Evolutionary conservation across 371 early-diverging fungal species (phyloP).

Genomic region (Rhizomucor pusillus): DNA sequence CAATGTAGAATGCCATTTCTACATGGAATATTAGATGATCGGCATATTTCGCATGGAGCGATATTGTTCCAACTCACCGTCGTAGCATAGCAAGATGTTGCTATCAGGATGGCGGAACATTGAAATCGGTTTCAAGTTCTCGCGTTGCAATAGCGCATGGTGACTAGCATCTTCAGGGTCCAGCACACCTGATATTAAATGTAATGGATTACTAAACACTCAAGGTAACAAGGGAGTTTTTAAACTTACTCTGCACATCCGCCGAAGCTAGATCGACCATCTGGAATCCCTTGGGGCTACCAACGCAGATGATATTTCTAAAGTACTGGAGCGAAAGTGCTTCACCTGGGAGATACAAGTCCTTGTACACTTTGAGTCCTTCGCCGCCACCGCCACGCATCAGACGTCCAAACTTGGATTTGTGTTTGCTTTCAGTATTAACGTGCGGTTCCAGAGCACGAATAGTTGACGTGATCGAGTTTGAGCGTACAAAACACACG

Average conservation of each 20-base stretch:
- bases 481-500: constrained; percentile 73
- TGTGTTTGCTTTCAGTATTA: constrained; percentile 38
- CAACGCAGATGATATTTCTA: constrained; percentile 86
- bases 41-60: neutral
- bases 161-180: constrained; percentile 45
- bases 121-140: constrained; percentile 68
- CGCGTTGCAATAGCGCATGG: constrained; percentile 24
- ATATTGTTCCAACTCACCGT: constrained; percentile 37
- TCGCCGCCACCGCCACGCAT: constrained; percentile 46
- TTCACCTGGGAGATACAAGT: constrained; percentile 84
- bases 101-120: constrained; percentile 79
- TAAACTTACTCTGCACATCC: constrained; percentile 54
- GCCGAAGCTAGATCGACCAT: constrained; percentile 84
- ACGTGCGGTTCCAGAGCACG: constrained; percentile 76
- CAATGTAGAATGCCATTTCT: constrained; percentile 91
- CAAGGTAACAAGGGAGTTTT: neutral
- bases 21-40: too few relatives aligned
- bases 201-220: neutral
- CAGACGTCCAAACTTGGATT: constrained; percentile 43
- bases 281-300: constrained; percentile 93
- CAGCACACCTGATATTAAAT: constrained; percentile 30
- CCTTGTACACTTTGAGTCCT: constrained; percentile 68
- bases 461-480: constrained; percentile 68
- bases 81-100: constrained; percentile 87
- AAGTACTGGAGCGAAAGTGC: constrained; percentile 83